Percentiles rank a stretch among this genome's conserved stretches.
These are phyloP conservation scores for grape (Vitis vinifera) DNA, from an alignment of 164 flowering plant genomes.

Conservation along the genomic window ASM3070453v1 NC_081822.1:5823501-5824000, in stretches of 20 bases:
- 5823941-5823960: too few species aligned
- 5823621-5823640: conserved; percentile 95
- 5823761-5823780: conserved; percentile 14
- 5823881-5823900: background rate
- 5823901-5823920: too few species aligned
- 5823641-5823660: conserved; percentile 99
- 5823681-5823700: conserved; percentile 84
- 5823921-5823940: too few species aligned
- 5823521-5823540: conserved; percentile 87
- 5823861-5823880: background rate
- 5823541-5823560: conserved; percentile 99
- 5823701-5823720: conserved; percentile 89
- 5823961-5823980: too few species aligned
- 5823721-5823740: conserved; percentile 95
- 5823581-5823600: conserved; percentile 99
- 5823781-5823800: background rate
- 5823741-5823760: conserved; percentile 91
- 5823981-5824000: too few species aligned
- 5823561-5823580: conserved; percentile 99
- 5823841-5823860: too few species aligned
- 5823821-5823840: background rate
- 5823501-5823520: conserved; percentile 81
- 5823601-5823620: conserved; percentile 97
- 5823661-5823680: conserved; percentile 99
- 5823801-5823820: background rate